Evolutionary conservation across 805 yeast genomes (phyloP), one percentile per base, ranked within the genome.

Genomic region (Zygosaccharomyces rouxii): DNA sequence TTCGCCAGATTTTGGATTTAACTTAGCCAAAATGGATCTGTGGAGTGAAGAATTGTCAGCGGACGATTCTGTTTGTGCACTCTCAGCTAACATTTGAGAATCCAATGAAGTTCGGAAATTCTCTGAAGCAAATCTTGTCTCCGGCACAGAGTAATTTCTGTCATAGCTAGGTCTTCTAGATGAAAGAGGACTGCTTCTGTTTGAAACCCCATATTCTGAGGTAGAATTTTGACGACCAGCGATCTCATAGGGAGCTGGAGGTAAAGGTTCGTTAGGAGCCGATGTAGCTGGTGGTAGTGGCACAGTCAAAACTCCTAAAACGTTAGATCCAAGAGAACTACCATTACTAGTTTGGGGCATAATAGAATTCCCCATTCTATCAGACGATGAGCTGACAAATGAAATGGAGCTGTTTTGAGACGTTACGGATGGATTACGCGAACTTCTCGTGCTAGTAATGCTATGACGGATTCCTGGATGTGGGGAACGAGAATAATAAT

Each of bases 211-310:
- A 35, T 40, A 46, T 13, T 55, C 59, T 3, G 52, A 48, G n/a
- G 49, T 42, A 5, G 58, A 55, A 26, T 49, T 44, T 13, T 40
- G 50, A 9, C 54, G 52, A 23, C 42, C 47, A 11, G 52, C 31
- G 4, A 31, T 30, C 2, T 47, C 53, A 23, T 45, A 48, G 2
- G 66, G 64, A 1, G 54, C 42, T 6, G 66, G 53, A 14, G 77
- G 76, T 13, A 78, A 62, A 14, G 80, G 77, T 38, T 76, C 83
- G 11, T 57, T 63, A 3, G 90, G 90, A 50, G 78, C 67, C 1
- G 84, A 80, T 14, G 72, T 62, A 45, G 71, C 77, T 0, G 84
- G 80, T 0, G 89, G 89, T 4, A 84, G 44, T 10, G 67, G 46
- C 5, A 62, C 69, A 42, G 58, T 60, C 18, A 63, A 37, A 16